Evolutionary conservation across 2,329 filamentous ascomycete genomes (phyloP), one percentile per base, ranked within the genome.

Genomic region (Mycosphaerella sp.): DNA sequence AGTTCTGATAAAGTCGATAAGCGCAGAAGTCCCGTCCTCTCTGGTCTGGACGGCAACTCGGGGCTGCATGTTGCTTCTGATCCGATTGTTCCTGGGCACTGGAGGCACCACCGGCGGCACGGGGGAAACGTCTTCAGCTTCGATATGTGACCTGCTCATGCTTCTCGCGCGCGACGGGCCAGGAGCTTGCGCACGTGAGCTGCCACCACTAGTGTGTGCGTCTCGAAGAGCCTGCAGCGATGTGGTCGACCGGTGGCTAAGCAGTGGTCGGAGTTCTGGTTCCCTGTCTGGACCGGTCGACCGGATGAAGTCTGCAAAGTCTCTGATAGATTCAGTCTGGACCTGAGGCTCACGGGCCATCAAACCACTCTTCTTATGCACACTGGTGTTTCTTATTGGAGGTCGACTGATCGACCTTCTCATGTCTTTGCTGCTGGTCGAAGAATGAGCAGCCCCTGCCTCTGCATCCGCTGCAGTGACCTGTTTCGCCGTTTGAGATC

Each of bases 1-100:
- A 65, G 88, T 84, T 41, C 90, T 84, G 58, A 98, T 94, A 68
- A 98, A 97, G 66, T 97, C 90, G 59, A 96, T 95, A 52, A 98
- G 73, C 54, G 96, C 93, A 10, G 87, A 86, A 50, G 84, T 94
- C 58, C 84, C 84, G 44, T 82, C 77, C 13, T 82, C 77, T 37
- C 78, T 75, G 55, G 44, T 49, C 25, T 89, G 84, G 43, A 89
- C 85, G 52, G 91, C 62, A 25, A 47, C 55, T 44, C 64, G 57
- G 12, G 65, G 56, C 53, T 65, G 61, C 57, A 62, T 56, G 41
- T 51, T 57, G 48, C 52, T 44, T 44, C 53, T 59, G 32, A 55
- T 54, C 43, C 49, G 45, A 41, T 55, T 58, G 41, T 41, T 52
- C 13, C 34, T 16, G 13, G 63, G 59, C 37, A 65, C 53, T 4